Evolutionary conservation across 495 filamentous ascomycete species (phyloP).

Genomic region (Cercophora samala): DNA sequence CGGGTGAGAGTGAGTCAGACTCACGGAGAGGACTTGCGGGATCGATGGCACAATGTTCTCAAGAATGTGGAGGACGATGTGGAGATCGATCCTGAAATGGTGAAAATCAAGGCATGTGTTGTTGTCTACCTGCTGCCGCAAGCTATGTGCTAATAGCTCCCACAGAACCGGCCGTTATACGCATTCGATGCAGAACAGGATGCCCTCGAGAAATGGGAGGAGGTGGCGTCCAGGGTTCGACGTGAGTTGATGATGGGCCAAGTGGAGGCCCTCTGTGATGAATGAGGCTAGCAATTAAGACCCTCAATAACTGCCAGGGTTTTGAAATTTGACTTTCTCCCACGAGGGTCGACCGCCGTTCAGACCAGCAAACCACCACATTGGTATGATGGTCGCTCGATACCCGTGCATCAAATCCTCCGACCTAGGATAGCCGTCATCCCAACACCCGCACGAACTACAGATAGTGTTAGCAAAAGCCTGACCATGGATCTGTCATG

Average conservation of each 20-base stretch:
- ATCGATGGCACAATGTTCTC: constrained; percentile 52
- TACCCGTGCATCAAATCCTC: not conserved
- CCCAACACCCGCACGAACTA: not conserved
- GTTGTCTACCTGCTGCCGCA: not conserved
- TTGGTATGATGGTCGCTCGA: not conserved
- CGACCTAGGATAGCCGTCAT: not conserved
- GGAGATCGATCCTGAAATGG: constrained; percentile 50
- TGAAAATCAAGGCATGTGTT: constrained; percentile 42
- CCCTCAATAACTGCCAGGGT: too few species aligned
- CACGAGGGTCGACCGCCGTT: not conserved
- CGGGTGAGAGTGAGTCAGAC: constrained; percentile 46
- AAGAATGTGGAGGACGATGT: constrained; percentile 46
- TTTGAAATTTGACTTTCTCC: not conserved
- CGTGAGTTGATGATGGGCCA: constrained; percentile 40
- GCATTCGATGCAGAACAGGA: constrained; percentile 51
- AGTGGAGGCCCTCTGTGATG: constrained; percentile 38
- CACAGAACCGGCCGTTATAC: constrained; percentile 47
- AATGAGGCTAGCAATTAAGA: too few species aligned
- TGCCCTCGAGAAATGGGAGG: constrained; percentile 43
- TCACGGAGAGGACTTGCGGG: constrained; percentile 52
- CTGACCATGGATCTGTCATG: not conserved
- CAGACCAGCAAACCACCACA: not conserved
- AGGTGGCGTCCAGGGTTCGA: constrained; percentile 36
- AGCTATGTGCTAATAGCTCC: constrained; percentile 7
- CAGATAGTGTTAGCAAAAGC: not conserved